Conservation (phyloP, 805 yeast species). For the Teunomyces cretensis region DNA sequence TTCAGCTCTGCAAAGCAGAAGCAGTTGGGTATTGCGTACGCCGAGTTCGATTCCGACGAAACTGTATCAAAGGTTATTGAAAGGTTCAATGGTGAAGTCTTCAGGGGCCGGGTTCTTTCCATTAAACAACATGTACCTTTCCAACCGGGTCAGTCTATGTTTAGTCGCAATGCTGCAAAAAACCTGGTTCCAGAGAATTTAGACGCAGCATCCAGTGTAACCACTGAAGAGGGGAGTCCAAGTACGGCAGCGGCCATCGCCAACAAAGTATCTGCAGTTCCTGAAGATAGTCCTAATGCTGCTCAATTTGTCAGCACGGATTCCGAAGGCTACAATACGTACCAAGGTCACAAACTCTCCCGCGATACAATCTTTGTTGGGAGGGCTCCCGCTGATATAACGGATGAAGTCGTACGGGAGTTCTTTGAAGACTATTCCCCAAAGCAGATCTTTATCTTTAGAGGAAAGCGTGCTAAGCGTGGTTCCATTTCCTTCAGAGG, state of each 20-base stretch:
- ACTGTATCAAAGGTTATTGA: slow-evolving; percentile 29
- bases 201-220: neutral
- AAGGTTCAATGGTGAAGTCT: slow-evolving; percentile 22
- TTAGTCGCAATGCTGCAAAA: slow-evolving; percentile 5
- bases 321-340: slow-evolving; percentile 22
- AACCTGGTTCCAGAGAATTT: slow-evolving; percentile 1
- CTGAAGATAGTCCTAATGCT: neutral
- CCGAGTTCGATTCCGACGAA: slow-evolving; percentile 30
- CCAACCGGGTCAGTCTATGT: neutral
- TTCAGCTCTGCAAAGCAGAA: slow-evolving; percentile 42
- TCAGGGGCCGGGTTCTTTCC: slow-evolving; percentile 39
- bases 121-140: slow-evolving; percentile 39
- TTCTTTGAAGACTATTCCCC: slow-evolving; percentile 47
- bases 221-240: too few species aligned
- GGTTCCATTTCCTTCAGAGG: slow-evolving; percentile 28
- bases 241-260: too few species aligned
- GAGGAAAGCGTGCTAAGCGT: slow-evolving; percentile 29
- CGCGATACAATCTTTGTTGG: slow-evolving; percentile 46
- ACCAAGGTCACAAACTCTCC: neutral
- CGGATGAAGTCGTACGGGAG: slow-evolving; percentile 45
- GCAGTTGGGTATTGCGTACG: slow-evolving; percentile 56
- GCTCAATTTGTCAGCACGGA: neutral
- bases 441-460: slow-evolving; percentile 47
- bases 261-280: too few species aligned
- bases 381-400: slow-evolving; percentile 36